A percentile compares a stretch with the other conserved stretches of the same genome.
phyloP scores from a whole-genome alignment of 2,329 filamentous ascomycete genomes.

The Spiromastix sp. region DNA sequence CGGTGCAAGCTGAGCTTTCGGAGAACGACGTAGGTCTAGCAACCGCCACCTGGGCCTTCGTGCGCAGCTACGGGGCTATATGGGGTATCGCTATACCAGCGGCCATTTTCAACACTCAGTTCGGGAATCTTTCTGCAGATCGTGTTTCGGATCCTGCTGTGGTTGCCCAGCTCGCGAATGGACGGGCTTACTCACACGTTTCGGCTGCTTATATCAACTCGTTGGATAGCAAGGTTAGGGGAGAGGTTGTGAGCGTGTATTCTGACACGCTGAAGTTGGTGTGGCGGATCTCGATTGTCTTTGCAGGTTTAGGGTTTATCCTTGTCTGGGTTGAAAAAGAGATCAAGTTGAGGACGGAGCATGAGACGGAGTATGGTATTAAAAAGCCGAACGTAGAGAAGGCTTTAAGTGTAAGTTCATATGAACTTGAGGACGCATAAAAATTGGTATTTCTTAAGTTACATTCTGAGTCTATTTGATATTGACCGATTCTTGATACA shows the following conservation, averaged over 20 bases:
- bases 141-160: conserved; percentile 1
- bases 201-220: background rate
- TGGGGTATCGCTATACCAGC: conserved; percentile 23
- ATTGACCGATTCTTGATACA: no score
- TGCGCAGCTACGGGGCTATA: conserved; percentile 21
- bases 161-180: background rate
- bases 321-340: conserved; percentile 26
- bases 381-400: conserved; percentile 15
- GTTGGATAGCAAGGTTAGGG: background rate
- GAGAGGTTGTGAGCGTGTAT: conserved; percentile 24
- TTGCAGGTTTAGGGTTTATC: conserved; percentile 24
- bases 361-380: conserved; percentile 32
- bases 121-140: conserved; percentile 11
- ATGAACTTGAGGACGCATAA: no score
- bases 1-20: conserved; percentile 29
- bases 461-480: no score
- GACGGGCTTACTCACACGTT: conserved; percentile 5
- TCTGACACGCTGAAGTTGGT: conserved; percentile 22
- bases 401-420: no score
- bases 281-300: conserved; percentile 26
- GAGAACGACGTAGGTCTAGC: conserved; percentile 19
- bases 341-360: conserved; percentile 26
- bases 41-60: conserved; percentile 20
- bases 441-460: no score
- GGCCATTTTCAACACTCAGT: conserved; percentile 22